phyloP scores from a whole-genome alignment of 2,329 filamentous ascomycete species.

The Cladosporium sp. region DNA sequence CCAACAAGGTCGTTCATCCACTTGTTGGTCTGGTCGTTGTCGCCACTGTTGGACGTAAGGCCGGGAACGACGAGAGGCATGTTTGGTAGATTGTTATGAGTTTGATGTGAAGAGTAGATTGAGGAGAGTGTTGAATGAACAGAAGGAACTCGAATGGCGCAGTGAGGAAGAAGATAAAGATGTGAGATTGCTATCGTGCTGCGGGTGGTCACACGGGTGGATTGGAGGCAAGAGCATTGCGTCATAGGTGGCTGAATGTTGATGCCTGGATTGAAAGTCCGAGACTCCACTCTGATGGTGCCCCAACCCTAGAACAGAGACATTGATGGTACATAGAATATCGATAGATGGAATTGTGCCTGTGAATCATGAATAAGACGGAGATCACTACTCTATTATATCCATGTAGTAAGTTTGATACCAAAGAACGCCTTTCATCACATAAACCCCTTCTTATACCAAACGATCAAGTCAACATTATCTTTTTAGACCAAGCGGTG shows the following conservation, averaged over 20 bases:
- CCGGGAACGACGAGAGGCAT: slow-evolving; percentile 58
- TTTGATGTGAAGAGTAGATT: not conserved
- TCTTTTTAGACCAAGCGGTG: not conserved
- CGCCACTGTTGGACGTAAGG: slow-evolving; percentile 43
- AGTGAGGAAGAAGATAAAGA: not conserved
- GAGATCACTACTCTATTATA: not conserved
- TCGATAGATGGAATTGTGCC: not conserved
- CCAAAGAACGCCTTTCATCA: not conserved
- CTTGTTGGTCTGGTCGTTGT: slow-evolving; percentile 41
- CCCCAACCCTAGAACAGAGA: not conserved
- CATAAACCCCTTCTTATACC: not conserved
- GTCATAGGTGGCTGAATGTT: slow-evolving; percentile 12
- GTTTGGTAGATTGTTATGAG: not conserved
- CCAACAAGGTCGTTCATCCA: slow-evolving; percentile 54
- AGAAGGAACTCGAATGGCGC: not conserved
- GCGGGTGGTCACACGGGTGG: slow-evolving; percentile 8
- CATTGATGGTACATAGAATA: not conserved
- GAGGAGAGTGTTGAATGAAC: not conserved
- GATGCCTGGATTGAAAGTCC: not conserved
- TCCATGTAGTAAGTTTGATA: not conserved
- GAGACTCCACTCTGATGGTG: not conserved
- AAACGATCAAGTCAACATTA: not conserved
- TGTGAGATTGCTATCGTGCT: not conserved
- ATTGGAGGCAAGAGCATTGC: not conserved
- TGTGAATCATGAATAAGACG: not conserved